These are phyloP conservation scores for Platanthera guangdongensis DNA, from an alignment of 106 monocot genomes.

Conservation along the genomic window DNA sequence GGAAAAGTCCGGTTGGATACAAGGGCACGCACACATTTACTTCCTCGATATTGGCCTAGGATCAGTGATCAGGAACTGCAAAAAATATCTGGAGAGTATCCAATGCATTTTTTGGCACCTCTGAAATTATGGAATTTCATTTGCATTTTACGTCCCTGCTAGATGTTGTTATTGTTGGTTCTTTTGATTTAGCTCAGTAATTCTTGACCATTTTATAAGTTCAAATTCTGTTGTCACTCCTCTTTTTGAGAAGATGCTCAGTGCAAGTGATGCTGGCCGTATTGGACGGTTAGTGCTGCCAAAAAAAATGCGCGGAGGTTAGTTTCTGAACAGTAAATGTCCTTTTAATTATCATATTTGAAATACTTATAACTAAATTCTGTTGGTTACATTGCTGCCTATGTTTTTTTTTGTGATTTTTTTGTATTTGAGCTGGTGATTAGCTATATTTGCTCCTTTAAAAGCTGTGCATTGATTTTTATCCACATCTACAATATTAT, in stretches of 20 bases:
- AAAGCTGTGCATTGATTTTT: neutral
- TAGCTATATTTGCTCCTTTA: neutral
- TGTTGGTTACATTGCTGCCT: neutral
- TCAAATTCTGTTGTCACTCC: constrained; percentile 88
- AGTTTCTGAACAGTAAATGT: neutral
- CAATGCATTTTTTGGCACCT: constrained; percentile 10
- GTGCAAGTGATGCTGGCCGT: constrained; percentile 97
- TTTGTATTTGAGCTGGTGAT: neutral
- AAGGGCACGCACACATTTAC: constrained; percentile 37
- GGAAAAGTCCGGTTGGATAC: constrained; percentile 49
- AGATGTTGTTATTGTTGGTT: neutral
- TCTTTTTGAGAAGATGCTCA: constrained; percentile 95
- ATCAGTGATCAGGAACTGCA: constrained; percentile 80
- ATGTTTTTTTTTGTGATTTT: constrained; percentile 3
- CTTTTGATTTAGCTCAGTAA: constrained; percentile 13
- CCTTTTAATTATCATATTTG: neutral
- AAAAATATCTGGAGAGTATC: constrained; percentile 92
- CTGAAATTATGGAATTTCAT: neutral
- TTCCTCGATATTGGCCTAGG: constrained; percentile 82
- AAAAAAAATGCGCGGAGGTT: constrained; percentile 98
- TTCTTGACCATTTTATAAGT: constrained; percentile 53
- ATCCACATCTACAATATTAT: neutral
- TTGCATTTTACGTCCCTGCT: neutral
- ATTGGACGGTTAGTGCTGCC: constrained; percentile 95
- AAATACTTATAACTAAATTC: neutral